Conservation (phyloP, 1,139 yeast species). For the Yamadazyma pseudoaaseri region DNA sequence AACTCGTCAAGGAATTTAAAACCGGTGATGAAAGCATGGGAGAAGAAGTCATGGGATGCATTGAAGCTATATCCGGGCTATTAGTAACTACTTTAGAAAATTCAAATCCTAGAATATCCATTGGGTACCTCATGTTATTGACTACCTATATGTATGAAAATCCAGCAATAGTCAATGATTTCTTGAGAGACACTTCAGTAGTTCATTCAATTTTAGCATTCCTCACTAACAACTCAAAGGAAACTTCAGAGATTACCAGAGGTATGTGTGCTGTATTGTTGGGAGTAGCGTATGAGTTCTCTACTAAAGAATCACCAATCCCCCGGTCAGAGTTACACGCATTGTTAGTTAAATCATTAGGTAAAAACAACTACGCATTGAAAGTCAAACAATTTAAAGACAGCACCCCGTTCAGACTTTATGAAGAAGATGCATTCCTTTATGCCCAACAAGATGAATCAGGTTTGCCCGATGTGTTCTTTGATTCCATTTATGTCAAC, state of each 20-base stretch:
- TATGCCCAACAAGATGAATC: slow-evolving; percentile 57
- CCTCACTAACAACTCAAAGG: slow-evolving; percentile 59
- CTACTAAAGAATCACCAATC: slow-evolving; percentile 68
- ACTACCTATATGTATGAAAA: slow-evolving; percentile 81
- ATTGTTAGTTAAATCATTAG: slow-evolving; percentile 66
- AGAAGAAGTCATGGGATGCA: slow-evolving; percentile 71
- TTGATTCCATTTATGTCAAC: slow-evolving; percentile 62
- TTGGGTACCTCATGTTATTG: slow-evolving; percentile 76
- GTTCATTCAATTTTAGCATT: slow-evolving; percentile 68
- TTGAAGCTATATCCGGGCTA: slow-evolving; percentile 80
- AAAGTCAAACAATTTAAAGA: slow-evolving; percentile 74
- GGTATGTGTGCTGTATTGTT: slow-evolving; percentile 73
- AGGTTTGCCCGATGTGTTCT: slow-evolving; percentile 83
- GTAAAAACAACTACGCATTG: slow-evolving; percentile 75
- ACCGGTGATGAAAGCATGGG: slow-evolving; percentile 68
- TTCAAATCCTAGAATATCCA: slow-evolving; percentile 72
- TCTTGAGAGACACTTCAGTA: slow-evolving; percentile 65
- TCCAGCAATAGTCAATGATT: slow-evolving; percentile 69
- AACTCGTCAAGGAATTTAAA: slow-evolving; percentile 51
- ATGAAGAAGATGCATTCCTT: slow-evolving; percentile 40
- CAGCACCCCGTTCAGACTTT: slow-evolving; percentile 52
- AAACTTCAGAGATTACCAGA: slow-evolving; percentile 60
- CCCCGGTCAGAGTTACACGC: slow-evolving; percentile 63
- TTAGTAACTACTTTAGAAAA: slow-evolving; percentile 63
- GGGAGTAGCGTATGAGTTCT: slow-evolving; percentile 82